Base-by-base conservation (phyloP, 106 monocot species). In the Alisma plantagoaquatica region DNA sequence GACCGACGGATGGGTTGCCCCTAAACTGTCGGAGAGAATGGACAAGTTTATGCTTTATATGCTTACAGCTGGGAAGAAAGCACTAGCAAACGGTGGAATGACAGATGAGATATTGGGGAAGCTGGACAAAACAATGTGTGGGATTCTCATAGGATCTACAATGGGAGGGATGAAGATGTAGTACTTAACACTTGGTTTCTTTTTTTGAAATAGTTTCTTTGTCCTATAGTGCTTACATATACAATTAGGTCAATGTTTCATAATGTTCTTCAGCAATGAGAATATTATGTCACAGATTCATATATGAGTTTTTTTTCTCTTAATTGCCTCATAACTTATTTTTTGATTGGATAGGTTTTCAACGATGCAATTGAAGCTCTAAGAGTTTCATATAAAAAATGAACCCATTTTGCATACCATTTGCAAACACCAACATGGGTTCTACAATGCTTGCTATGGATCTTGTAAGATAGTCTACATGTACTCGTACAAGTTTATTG, bases 151-250 rank as follows among this genome's bases (percentile, higher is more conserved):
- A 30, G 86, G 86, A 20, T 86, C 86, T 67, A 80, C 73, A 26
- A 86, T 86, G 86, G 86, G 86, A 20, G 86, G 86, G 19, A 86
- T 86, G 86, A 80, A 86, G 77, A 80, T 86, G 51, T 45, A 29
- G 21, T 6, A 19, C 4, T 31, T 32, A 35, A 35, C 10, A 7
- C n/a, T 9, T 14, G 0, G 16, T 19, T 5, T 6, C 46, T 51
- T 51, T 28, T 54, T 7, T 54, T 16, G 4, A 33, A 8, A 21
- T 0, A 10, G 25, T 46, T 50, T 49, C n/a, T n/a, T n/a, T n/a
- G n/a, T n/a, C n/a, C n/a, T n/a, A n/a, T n/a, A n/a, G n/a, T n/a
- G n/a, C n/a, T n/a, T n/a, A n/a, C n/a, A n/a, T n/a, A n/a, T n/a
- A n/a, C n/a, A n/a, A n/a, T n/a, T n/a, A n/a, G n/a, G n/a, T n/a